Evolutionary conservation across 2,329 filamentous ascomycete species (phyloP), one percentile per base, ranked within the genome.

Genomic region (Paecilomyces niveus): DNA sequence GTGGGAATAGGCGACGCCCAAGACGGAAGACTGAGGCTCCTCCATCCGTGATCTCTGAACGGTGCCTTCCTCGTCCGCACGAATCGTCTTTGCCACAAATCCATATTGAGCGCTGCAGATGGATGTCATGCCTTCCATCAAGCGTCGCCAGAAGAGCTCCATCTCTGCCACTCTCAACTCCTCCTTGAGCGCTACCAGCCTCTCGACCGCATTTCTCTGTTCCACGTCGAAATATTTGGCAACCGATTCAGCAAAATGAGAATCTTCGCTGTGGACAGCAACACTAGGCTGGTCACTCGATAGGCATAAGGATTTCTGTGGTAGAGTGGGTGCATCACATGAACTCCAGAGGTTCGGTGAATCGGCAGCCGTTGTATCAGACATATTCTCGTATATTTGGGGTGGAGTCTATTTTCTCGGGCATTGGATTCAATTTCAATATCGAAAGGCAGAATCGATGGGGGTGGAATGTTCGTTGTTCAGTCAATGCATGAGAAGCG

Each of bases 51-150:
- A 82, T 77, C 86, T 83, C 65, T 86, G 83, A 24, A 86, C 79
- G 8, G 83, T 80, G 59, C 83, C 73, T 59, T 83, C 77, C 60
- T 88, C 85, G 64, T 85, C 81, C 26, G 81, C 79, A 57, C 85
- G 72, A 51, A 86, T 83, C 52, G 85, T 75, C 68, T 88, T 88
- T 53, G 85, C 84, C 49, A 89, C 84, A 65, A 89, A 89, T 24
- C 81, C 83, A 74, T 86, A 88, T 68, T 90, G 87, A 8, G 86
- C 81, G 59, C 83, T 82, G 59, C 83, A 78, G 35, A 89, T 83
- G 53, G 78, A 77, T 53, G 86, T 83, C 65, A 89, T 77, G 51
- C 84, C 85, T 67, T 87, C 82, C 73, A 88, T 84, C 58, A 89
- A 74, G 22, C 81, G 74, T 52, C 75, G 76, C 86, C 86, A 90